These are phyloP conservation scores for Melocanna baccifera DNA, from an alignment of 176 grass and related monocot genomes.

Conservation along the genomic window DNA sequence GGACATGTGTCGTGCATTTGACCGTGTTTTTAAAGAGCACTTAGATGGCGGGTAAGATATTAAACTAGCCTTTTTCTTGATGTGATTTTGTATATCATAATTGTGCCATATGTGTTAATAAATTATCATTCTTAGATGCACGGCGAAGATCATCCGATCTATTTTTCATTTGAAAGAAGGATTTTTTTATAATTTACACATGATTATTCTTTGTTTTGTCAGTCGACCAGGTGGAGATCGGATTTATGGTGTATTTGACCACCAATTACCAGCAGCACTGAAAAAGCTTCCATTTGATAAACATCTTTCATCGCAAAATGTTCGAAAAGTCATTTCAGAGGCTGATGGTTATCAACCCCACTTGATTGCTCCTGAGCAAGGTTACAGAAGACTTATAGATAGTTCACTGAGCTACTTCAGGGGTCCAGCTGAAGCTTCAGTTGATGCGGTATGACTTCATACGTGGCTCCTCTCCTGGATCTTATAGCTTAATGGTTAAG, in stretches of 20 bases:
- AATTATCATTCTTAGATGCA: background rate
- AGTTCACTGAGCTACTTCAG: constrained; percentile 98
- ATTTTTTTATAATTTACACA: constrained; percentile 3
- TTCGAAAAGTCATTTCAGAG: constrained; percentile 91
- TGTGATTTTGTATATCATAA: background rate
- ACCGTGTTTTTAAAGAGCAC: constrained; percentile 98
- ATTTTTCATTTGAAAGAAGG: background rate
- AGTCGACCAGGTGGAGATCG: constrained; percentile 96
- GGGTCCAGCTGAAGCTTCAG: constrained; percentile 95
- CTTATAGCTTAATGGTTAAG: constrained; percentile 24
- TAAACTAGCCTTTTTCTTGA: background rate
- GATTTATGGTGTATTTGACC: constrained; percentile 98
- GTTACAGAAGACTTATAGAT: constrained; percentile 95
- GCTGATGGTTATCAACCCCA: constrained; percentile 99
- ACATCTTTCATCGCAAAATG: constrained; percentile 93
- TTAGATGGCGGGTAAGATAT: constrained; percentile 92
- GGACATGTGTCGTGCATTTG: constrained; percentile 99
- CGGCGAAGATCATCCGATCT: background rate
- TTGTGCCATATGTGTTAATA: background rate
- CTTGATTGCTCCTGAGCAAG: constrained; percentile 99
- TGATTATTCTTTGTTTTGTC: constrained; percentile 21
- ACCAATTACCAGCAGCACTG: constrained; percentile 89
- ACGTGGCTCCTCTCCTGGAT: background rate
- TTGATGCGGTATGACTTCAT: constrained; percentile 79
- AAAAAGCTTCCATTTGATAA: constrained; percentile 99